Evolutionary conservation across 257 asterid genomes (phyloP).

Genomic region (Penstemon barbatus): DNA sequence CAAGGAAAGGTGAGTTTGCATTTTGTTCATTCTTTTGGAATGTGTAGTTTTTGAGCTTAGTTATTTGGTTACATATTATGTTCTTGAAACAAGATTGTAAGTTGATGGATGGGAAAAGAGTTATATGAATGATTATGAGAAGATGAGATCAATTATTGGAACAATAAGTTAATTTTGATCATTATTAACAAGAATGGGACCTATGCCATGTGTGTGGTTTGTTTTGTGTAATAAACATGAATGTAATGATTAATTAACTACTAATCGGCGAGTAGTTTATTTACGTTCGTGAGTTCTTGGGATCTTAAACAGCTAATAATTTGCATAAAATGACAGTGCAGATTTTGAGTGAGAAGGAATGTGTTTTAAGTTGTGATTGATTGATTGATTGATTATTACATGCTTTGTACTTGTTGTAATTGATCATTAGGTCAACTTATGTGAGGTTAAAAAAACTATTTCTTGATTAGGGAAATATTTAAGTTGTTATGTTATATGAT

Average conservation of each 20-base stretch:
- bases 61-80: slow-evolving; percentile 40
- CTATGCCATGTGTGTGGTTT: slow-evolving; percentile 48
- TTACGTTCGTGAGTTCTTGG: slow-evolving; percentile 55
- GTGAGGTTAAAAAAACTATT: slow-evolving; percentile 12
- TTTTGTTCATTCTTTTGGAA: slow-evolving; percentile 26
- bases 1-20: slow-evolving; percentile 35
- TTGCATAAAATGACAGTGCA: slow-evolving; percentile 44
- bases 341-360: slow-evolving; percentile 61
- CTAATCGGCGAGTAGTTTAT: slow-evolving; percentile 32
- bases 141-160: slow-evolving; percentile 39
- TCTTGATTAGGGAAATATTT: slow-evolving; percentile 15
- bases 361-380: slow-evolving; percentile 40
- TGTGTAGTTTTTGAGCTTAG: not conserved
- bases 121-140: slow-evolving; percentile 34
- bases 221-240: slow-evolving; percentile 24
- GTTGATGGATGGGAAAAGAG: slow-evolving; percentile 28
- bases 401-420: slow-evolving; percentile 31
- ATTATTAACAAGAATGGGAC: slow-evolving; percentile 40
- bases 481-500: not conserved
- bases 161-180: slow-evolving; percentile 43
- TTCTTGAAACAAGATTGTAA: slow-evolving; percentile 35
- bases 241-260: slow-evolving; percentile 46
- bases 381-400: slow-evolving; percentile 19
- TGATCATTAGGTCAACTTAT: slow-evolving; percentile 53
- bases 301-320: slow-evolving; percentile 49